phyloP scores from a whole-genome alignment of 352 stramenopile species.

The Pythium grandisporangium region DNA sequence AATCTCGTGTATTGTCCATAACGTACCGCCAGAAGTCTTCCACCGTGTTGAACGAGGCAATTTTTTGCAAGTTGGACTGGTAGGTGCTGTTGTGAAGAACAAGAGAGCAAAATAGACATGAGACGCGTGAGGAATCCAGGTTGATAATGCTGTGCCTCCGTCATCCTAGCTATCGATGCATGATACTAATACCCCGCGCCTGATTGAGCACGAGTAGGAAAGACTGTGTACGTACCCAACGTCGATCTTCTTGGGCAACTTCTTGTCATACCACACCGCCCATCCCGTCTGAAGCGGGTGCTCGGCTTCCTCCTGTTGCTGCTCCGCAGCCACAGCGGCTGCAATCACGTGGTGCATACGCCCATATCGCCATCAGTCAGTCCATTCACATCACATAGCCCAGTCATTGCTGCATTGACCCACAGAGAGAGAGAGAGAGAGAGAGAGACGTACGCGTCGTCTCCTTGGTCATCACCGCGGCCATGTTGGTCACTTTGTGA shows the following conservation, averaged over 20 bases:
- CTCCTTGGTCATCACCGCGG: conserved; percentile 13
- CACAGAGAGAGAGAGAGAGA: not conserved
- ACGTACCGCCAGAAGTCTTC: conserved; percentile 90
- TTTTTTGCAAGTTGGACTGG: conserved; percentile 79
- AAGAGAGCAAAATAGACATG: too few species aligned
- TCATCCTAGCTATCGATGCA: too few species aligned
- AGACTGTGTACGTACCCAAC: conserved; percentile 61
- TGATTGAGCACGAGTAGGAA: too few species aligned
- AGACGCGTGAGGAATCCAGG: too few species aligned
- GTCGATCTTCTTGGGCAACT: conserved; percentile 87
- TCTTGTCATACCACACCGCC: conserved; percentile 92
- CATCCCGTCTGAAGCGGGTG: conserved; percentile 85
- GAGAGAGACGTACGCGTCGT: conserved; percentile 12
- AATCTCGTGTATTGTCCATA: too few species aligned
- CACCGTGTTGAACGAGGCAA: conserved; percentile 86
- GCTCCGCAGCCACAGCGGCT: conserved; percentile 3
- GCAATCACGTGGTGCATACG: too few species aligned
- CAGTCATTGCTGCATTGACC: not conserved
- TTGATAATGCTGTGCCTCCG: too few species aligned
- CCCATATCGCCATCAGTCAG: conserved; percentile 2
- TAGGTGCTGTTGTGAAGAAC: conserved; percentile 70
- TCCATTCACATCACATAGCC: conserved; percentile 3
- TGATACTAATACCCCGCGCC: too few species aligned
- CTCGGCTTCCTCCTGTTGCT: conserved; percentile 32
- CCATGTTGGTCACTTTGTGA: too few species aligned